Percentiles rank a stretch among this genome's conserved stretches.
Evolutionary conservation across 176 grass and related monocot genomes (phyloP).

Genomic region (Carex pumila): DNA sequence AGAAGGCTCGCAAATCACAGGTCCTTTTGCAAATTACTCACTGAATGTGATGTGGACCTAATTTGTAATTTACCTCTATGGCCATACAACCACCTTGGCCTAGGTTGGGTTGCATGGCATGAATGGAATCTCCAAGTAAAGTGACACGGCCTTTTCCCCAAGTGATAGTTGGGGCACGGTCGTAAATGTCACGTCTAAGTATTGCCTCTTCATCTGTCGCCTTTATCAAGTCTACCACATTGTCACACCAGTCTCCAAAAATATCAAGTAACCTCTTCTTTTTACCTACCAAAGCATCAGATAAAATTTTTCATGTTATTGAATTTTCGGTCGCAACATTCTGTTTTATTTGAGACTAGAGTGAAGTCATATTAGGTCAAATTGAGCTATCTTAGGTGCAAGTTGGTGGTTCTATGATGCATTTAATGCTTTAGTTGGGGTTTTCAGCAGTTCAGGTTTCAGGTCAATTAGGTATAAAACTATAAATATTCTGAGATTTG

Average conservation of each 20-base stretch:
- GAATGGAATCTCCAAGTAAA: slow-evolving; percentile 93
- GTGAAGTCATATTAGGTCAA: background rate
- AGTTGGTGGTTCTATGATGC: background rate
- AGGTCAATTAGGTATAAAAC: no score
- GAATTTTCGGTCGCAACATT: background rate
- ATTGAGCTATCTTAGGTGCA: background rate
- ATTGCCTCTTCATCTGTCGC: slow-evolving; percentile 85
- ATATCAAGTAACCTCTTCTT: slow-evolving; percentile 64
- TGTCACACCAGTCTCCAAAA: slow-evolving; percentile 93
- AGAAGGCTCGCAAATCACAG: no score
- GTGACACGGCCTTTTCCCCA: slow-evolving; percentile 94
- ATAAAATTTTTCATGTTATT: background rate
- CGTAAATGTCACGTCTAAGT: slow-evolving; percentile 89
- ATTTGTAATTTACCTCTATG: slow-evolving; percentile 68
- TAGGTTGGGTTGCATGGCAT: slow-evolving; percentile 99
- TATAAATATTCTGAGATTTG: background rate
- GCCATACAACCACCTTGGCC: slow-evolving; percentile 99
- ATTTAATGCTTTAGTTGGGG: background rate
- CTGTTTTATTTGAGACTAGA: background rate
- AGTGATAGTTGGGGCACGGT: slow-evolving; percentile 61
- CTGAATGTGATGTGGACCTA: background rate
- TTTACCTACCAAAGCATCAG: slow-evolving; percentile 44
- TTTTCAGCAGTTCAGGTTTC: background rate
- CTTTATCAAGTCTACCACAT: slow-evolving; percentile 75
- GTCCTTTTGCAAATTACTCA: background rate